Evolutionary conservation across 1,139 yeast genomes (phyloP), one percentile per base, ranked within the genome.

Genomic region (Geotrichum citri-aurantii): DNA sequence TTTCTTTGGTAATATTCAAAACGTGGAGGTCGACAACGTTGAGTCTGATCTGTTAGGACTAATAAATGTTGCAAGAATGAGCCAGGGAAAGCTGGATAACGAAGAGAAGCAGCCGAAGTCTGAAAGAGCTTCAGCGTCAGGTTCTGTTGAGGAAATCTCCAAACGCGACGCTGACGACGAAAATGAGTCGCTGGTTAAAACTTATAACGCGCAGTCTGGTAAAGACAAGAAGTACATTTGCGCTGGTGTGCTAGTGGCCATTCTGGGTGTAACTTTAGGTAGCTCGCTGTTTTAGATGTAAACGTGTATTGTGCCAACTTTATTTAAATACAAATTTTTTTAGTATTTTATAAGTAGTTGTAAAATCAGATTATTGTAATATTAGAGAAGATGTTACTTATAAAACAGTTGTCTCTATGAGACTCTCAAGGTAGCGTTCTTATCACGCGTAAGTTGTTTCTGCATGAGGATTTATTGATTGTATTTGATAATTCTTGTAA

Each of bases 1-100:
- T 70, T 93, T 93, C 73, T 92, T 95, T 66, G 99, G 98, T 1
- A 92, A 91, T 67, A 89, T 92, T 26, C 98, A 92, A 71, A 83
- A 86, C 60, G 89, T 89, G 1, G 81, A 88, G 5, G 80, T 88
- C 42, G 95, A 86, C 65, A 75, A 79, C 33, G 80, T 76, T 12
- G 85, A 81, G 59, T 57, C 47, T 31, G 64, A 56, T 40, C 26
- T 56, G 40, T 10, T 51, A 51, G 44, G 52, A 19, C 51, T 59
- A 14, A 27, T 54, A 17, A 52, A 49, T 11, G 37, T 52, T 21
- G 54, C 49, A 2, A 26, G 14, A 12, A 14, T 27, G 10, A n/a
- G 5, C 19, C 46, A 52, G 19, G 49, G 46, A 24, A 40, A 52
- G 17, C 40, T 37, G 7, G 26, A 26, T 23, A 14, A 29, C 7